Evolutionary conservation across 192 early-diverging fungal genomes (phyloP).

Genomic region (Coemansia sp.): DNA sequence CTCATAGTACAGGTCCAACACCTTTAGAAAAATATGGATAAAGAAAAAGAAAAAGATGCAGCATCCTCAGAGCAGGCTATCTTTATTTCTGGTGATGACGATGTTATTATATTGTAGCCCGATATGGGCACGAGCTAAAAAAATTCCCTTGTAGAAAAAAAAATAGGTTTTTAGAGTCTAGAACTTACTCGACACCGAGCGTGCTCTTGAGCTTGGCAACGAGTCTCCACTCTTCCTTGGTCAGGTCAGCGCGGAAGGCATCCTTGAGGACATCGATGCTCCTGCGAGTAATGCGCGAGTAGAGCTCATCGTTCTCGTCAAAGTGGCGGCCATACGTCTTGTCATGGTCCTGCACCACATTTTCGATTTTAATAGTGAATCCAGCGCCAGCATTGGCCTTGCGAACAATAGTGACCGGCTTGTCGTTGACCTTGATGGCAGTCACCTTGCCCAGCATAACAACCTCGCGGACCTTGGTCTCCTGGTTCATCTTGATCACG

Average conservation of each 20-base stretch:
- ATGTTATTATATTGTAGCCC: too few species aligned
- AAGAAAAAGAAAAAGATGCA: neutral
- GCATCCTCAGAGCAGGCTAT: neutral
- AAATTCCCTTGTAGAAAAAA: neutral
- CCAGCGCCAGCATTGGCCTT: conserved; percentile 79
- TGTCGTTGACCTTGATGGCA: conserved; percentile 91
- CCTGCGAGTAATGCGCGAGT: conserved; percentile 76
- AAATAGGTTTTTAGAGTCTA: neutral
- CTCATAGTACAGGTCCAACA: neutral
- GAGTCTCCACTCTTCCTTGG: conserved; percentile 84
- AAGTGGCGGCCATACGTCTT: conserved; percentile 95
- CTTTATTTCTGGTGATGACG: too few species aligned
- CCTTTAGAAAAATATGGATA: neutral
- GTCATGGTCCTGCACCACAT: conserved; percentile 74
- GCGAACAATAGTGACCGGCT: conserved; percentile 75
- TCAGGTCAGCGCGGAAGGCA: conserved; percentile 88
- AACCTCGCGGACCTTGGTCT: conserved; percentile 70
- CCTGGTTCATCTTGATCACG: conserved; percentile 71
- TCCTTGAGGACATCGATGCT: conserved; percentile 96
- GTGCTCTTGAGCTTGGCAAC: conserved; percentile 78
- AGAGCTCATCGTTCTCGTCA: conserved; percentile 75
- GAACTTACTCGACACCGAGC: conserved; percentile 47
- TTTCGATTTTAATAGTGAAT: conserved; percentile 90
- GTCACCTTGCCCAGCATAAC: conserved; percentile 83
- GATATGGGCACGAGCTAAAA: too few species aligned